A percentile compares a stretch with the other conserved stretches of the same genome.
phyloP scores from a whole-genome alignment of 345 rosid species.

The Sisymbrium irio region DNA sequence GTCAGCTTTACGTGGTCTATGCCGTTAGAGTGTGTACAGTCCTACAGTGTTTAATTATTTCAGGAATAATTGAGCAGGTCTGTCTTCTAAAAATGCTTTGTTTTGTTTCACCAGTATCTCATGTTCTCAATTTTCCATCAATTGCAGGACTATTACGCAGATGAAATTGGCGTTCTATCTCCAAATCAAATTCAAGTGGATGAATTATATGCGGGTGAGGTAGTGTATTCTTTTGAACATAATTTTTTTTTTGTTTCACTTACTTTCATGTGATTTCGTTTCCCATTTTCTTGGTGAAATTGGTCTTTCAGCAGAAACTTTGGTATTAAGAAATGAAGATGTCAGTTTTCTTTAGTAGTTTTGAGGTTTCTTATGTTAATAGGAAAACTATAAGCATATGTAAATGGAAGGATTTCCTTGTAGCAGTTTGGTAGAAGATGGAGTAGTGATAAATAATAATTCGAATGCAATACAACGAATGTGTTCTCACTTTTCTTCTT shows the following conservation, averaged over 20 bases:
- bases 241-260: not conserved
- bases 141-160: slow-evolving; percentile 82
- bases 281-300: not conserved
- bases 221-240: slow-evolving; percentile 42
- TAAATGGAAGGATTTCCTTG: not conserved
- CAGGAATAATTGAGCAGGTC: not conserved
- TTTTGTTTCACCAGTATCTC: not conserved
- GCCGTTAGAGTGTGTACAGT: not conserved
- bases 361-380: slow-evolving; percentile 1
- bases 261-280: not conserved
- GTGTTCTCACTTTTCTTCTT: slow-evolving; percentile 6
- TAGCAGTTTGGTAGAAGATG: slow-evolving; percentile 9
- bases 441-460: not conserved
- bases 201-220: slow-evolving; percentile 95
- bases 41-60: not conserved
- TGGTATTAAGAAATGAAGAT: slow-evolving; percentile 8
- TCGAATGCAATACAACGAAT: not conserved
- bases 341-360: slow-evolving; percentile 1
- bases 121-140: slow-evolving; percentile 10
- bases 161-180: slow-evolving; percentile 94
- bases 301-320: slow-evolving; percentile 2
- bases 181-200: slow-evolving; percentile 91
- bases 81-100: not conserved
- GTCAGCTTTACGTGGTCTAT: not conserved
- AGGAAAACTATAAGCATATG: not conserved